Conservation (phyloP, 805 yeast species). For the Saccharomycopsis fibuligera region DNA sequence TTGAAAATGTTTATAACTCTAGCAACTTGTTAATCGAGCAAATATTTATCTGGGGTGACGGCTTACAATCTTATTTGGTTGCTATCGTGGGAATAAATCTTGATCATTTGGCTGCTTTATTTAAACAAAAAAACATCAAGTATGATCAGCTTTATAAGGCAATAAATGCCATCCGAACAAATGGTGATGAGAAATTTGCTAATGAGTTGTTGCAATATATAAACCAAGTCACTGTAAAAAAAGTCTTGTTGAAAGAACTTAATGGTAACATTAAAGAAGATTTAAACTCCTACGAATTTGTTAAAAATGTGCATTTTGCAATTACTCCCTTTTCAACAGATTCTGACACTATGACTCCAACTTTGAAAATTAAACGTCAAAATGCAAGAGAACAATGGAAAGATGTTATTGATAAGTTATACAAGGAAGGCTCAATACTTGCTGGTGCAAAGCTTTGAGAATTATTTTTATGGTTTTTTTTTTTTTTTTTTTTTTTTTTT, state of each 20-base stretch:
- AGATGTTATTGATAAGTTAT: slow-evolving; percentile 37
- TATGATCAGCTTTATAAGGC: background rate
- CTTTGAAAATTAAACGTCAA: slow-evolving; percentile 45
- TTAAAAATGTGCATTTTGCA: slow-evolving; percentile 40
- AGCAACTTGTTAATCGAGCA: slow-evolving; percentile 46
- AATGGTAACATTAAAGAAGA: background rate
- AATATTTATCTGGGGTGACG: slow-evolving; percentile 58
- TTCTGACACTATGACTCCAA: slow-evolving; percentile 53
- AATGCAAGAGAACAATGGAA: slow-evolving; percentile 44
- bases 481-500: background rate
- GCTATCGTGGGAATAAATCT: slow-evolving; percentile 59
- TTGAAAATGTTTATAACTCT: slow-evolving; percentile 59
- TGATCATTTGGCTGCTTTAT: too few species aligned
- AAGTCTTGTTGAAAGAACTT: slow-evolving; percentile 35
- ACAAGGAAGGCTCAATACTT: slow-evolving; percentile 34
- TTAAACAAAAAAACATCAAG: background rate
- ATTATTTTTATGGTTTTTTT: background rate
- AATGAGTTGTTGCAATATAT: too few species aligned
- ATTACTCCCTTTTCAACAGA: slow-evolving; percentile 48
- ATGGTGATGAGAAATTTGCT: slow-evolving; percentile 25
- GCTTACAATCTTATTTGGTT: slow-evolving; percentile 48
- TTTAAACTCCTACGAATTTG: slow-evolving; percentile 44
- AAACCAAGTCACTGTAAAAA: background rate
- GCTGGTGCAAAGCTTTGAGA: slow-evolving; percentile 3
- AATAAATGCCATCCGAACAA: background rate